phyloP scores from a whole-genome alignment of 139 green algal species.

The Closterium sp. region DNA sequence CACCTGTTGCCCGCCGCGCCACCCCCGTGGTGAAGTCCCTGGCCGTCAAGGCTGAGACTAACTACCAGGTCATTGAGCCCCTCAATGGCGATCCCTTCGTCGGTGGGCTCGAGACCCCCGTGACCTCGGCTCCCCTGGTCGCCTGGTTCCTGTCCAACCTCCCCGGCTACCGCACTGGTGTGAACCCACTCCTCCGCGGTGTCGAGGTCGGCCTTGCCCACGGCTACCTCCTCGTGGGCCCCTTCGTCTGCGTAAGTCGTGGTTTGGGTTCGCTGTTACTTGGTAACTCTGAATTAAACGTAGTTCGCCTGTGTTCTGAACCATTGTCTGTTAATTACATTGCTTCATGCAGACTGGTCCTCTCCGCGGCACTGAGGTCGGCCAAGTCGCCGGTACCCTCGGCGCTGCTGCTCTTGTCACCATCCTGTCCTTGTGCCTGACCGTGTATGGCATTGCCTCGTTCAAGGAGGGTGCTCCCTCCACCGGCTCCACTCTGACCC shows the following conservation, averaged over 20 bases:
- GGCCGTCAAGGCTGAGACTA: constrained; percentile 6
- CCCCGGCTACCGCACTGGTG: constrained; percentile 90
- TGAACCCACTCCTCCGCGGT: constrained; percentile 89
- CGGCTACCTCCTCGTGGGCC: constrained; percentile 90
- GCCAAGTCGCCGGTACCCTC: constrained; percentile 60
- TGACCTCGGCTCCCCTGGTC: constrained; percentile 89
- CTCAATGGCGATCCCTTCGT: constrained; percentile 97
- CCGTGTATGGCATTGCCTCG: constrained; percentile 83
- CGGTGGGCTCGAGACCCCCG: constrained; percentile 93
- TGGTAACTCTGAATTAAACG: neutral
- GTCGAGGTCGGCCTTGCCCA: constrained; percentile 97
- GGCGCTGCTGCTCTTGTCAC: constrained; percentile 85
- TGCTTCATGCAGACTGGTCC: neutral
- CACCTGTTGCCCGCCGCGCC: neutral
- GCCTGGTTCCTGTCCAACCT: constrained; percentile 91
- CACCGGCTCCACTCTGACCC: constrained; percentile 82
- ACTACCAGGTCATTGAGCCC: constrained; percentile 78
- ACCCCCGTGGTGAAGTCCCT: neutral
- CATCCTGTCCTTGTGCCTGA: constrained; percentile 73
- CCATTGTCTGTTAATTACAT: neutral
- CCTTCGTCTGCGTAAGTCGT: constrained; percentile 76
- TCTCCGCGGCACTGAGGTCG: neutral
- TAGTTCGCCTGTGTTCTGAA: too few relatives aligned
- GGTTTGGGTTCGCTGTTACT: neutral
- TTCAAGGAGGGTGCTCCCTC: constrained; percentile 75